Conservation (phyloP, 169 alveolate species). For the Eimeria sp. region DNA sequence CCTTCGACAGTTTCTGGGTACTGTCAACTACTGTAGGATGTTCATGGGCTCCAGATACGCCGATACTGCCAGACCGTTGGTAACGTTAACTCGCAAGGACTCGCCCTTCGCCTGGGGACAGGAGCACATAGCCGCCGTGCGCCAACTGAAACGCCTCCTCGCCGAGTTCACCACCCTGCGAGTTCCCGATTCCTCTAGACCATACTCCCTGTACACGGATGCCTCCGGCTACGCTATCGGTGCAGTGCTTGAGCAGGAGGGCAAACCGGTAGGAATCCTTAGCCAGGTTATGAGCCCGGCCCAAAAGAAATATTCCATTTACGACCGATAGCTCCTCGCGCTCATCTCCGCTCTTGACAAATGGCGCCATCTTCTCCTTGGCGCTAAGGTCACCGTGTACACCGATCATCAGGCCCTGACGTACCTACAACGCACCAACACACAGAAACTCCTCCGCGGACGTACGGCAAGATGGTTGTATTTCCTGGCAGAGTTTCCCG, state of each 20-base stretch:
- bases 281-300: constrained; percentile 19
- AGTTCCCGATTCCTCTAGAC: neutral
- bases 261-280: neutral
- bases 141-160: neutral
- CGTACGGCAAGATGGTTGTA: too few species aligned
- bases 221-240: neutral
- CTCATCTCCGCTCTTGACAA: too few species aligned
- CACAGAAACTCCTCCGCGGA: too few species aligned
- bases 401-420: constrained; percentile 10
- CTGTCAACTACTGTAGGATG: too few species aligned
- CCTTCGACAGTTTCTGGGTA: too few species aligned
- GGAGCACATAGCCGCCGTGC: neutral
- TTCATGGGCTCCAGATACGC: neutral
- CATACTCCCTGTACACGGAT: neutral
- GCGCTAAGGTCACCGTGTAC: neutral
- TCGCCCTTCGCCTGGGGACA: neutral
- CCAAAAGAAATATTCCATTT: neutral
- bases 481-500: neutral
- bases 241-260: neutral
- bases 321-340: neutral
- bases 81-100: neutral
- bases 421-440: too few species aligned
- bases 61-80: neutral
- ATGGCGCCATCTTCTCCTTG: neutral
- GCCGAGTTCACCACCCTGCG: neutral